Base-by-base conservation (phyloP, 495 filamentous ascomycete genomes). In the Baudoinia panamericana region DNA sequence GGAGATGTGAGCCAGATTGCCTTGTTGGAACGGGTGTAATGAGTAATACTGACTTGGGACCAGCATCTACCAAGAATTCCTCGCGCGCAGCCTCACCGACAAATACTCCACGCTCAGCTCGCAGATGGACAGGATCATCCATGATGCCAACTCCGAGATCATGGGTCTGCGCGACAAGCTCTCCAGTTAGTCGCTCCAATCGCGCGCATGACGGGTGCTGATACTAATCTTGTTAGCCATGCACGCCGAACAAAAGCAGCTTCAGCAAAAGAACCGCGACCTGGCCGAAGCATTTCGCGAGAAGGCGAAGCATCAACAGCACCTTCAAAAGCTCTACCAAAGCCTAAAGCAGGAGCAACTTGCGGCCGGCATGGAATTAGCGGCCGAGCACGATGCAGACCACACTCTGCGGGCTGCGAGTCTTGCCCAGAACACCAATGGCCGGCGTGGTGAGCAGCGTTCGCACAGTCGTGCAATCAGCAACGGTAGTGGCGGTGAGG, bases 271-370 rank as follows among this genome's bases (percentile, higher is more conserved):
- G 56, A 85, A 85, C 39, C 71, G 82, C 21, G 84, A 90, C 13
- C 65, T 94, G 3, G 64, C 70, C 20, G 69, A 77, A 34, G 66
- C 74, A 2, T 75, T 76, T 44, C 68, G 72, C 29, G 80, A 88
- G 23, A 92, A 92, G 53, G 77, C 63, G 43, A 75, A 74, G 29
- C 80, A 82, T 42, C 70, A 84, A n/a, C 63, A 75, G 3, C 78
- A 86, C 41, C 78, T 77, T 10, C 83, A 85, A 48, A 82, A 87
- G 47, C 70, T 93, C 5, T 95, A 93, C 46, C 79, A 84, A 47
- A 71, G 78, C 23, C 64, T 93, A 30, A 94, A 93, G 58, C 70
- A 75, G 18, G 74, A 77, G 37, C 72, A 77, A 4, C 73, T 84
- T 66, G 61, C 70, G 19, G 70, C 73, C 7, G 75, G 80, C 21